A percentile compares a stretch with the other conserved stretches of the same genome.
Evolutionary conservation across 2,329 filamentous ascomycete genomes (phyloP).

Genomic region (Penicillium occitanis): DNA sequence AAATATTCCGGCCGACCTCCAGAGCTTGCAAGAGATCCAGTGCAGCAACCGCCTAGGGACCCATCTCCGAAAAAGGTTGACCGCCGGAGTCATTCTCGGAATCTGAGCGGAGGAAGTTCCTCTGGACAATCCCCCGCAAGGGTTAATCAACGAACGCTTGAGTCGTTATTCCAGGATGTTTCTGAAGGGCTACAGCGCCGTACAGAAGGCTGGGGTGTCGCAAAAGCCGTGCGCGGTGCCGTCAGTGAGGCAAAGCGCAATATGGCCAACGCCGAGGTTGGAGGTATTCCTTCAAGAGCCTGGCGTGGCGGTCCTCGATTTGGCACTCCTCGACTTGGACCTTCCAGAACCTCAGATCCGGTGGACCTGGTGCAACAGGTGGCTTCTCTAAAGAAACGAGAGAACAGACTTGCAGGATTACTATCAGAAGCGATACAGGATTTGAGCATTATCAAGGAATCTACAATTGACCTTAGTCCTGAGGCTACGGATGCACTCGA

Average conservation of each 20-base stretch:
- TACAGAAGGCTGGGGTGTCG: constrained; percentile 51
- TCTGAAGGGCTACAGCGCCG: constrained; percentile 50
- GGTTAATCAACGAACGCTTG: constrained; percentile 44
- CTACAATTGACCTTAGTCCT: constrained; percentile 28
- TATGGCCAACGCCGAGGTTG: constrained; percentile 44
- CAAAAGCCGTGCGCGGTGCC: constrained; percentile 50
- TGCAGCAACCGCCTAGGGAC: constrained; percentile 21
- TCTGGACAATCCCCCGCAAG: constrained; percentile 40
- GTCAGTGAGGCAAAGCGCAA: constrained; percentile 49
- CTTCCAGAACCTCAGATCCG: constrained; percentile 21
- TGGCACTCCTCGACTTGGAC: constrained; percentile 23
- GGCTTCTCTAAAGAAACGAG: constrained; percentile 38
- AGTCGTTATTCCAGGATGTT: constrained; percentile 50
- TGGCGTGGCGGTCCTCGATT: constrained; percentile 23
- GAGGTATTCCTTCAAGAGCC: constrained; percentile 27
- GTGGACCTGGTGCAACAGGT: constrained; percentile 36
- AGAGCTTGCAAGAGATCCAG: constrained; percentile 30
- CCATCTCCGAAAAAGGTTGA: constrained; percentile 23
- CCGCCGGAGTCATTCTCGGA: constrained; percentile 32
- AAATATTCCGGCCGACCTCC: constrained; percentile 50
- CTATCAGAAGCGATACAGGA: constrained; percentile 44
- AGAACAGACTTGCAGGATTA: constrained; percentile 39
- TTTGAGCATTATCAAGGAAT: constrained; percentile 38
- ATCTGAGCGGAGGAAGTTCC: constrained; percentile 32
- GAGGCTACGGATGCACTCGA: constrained; percentile 34